phyloP scores from a whole-genome alignment of 176 grass and related monocot species.

The Eragrostis nindensis region DNA sequence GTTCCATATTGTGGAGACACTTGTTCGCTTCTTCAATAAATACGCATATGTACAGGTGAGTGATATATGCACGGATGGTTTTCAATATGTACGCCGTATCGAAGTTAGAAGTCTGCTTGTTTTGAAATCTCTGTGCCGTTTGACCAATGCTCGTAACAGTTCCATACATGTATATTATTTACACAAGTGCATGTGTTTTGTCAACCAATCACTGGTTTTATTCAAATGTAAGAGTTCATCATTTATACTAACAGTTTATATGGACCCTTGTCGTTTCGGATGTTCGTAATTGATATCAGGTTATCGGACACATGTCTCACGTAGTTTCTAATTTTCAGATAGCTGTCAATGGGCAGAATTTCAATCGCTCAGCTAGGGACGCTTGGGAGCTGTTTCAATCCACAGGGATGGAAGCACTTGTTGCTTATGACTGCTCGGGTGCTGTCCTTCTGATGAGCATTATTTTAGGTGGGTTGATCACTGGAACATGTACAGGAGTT shows the following conservation, averaged over 20 bases:
- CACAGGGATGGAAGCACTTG: conserved; percentile 85
- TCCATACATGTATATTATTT: background rate
- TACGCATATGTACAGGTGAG: conserved; percentile 98
- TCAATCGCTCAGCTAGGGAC: conserved; percentile 92
- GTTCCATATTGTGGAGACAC: conserved; percentile 94
- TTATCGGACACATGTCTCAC: background rate
- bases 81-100: conserved; percentile 11
- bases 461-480: conserved; percentile 87
- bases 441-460: conserved; percentile 92
- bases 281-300: conserved; percentile 11
- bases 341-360: conserved; percentile 84
- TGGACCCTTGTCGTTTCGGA: background rate
- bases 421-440: conserved; percentile 98
- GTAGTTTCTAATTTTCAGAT: conserved; percentile 66
- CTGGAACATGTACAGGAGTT: conserved; percentile 88
- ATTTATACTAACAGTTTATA: background rate
- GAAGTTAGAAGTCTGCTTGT: conserved; percentile 1
- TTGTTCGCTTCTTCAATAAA: conserved; percentile 99
- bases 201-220: background rate
- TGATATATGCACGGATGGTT: conserved; percentile 10
- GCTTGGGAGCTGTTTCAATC: conserved; percentile 99
- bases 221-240: conserved; percentile 9
- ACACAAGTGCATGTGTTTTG: conserved; percentile 5
- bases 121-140: too few species aligned
- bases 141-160: too few species aligned